phyloP scores from a whole-genome alignment of 2,329 filamentous ascomycete species.

The Aplosporella prunicola region DNA sequence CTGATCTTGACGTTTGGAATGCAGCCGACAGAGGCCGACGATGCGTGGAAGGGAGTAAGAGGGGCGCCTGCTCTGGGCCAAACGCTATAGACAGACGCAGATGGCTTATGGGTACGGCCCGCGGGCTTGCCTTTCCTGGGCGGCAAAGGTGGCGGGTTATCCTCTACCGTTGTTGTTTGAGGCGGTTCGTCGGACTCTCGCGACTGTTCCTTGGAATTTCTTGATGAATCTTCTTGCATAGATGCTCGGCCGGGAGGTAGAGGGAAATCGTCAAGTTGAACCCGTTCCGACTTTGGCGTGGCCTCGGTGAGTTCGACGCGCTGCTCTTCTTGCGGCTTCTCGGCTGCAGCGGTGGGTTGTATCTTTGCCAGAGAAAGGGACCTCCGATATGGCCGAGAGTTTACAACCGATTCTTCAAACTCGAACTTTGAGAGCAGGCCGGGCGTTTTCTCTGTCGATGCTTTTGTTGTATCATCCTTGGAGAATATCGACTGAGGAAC shows the following conservation, averaged over 20 bases:
- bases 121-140: background rate
- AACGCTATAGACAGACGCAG: background rate
- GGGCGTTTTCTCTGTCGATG: slow-evolving; percentile 14
- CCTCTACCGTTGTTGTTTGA: background rate
- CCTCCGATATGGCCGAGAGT: slow-evolving; percentile 23
- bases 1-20: background rate
- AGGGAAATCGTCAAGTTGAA: no score
- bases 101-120: background rate
- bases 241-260: background rate
- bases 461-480: slow-evolving; percentile 3
- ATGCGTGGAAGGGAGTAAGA: no score
- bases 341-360: background rate
- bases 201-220: background rate
- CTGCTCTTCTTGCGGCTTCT: background rate
- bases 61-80: background rate
- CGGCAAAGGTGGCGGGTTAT: background rate
- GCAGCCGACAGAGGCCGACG: background rate
- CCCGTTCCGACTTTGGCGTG: background rate
- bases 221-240: background rate
- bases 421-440: slow-evolving; percentile 20
- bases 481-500: slow-evolving; percentile 22
- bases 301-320: background rate
- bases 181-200: background rate
- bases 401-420: slow-evolving; percentile 24
- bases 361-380: slow-evolving; percentile 17